Conservation (phyloP, 768 basidiomycete species). For the Sporobolomyces roseus region DNA sequence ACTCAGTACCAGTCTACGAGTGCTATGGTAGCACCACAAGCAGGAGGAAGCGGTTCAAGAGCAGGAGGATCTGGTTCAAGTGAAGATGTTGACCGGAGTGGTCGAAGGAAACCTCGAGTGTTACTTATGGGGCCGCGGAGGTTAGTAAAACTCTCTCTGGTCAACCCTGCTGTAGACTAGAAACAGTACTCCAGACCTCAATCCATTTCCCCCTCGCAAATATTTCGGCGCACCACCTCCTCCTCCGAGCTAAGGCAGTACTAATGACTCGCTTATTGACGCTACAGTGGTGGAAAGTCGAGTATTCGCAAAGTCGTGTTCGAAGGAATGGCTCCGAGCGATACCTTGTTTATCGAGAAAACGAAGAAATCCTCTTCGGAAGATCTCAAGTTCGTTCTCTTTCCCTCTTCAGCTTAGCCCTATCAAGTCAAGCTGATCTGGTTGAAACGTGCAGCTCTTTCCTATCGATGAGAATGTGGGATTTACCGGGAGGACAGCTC, state of each 20-base stretch:
- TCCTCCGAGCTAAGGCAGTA: too few species aligned
- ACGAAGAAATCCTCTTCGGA: constrained; percentile 64
- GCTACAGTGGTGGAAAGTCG: constrained; percentile 77
- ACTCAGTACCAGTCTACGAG: constrained; percentile 11
- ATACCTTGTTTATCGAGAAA: constrained; percentile 84
- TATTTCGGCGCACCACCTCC: background rate
- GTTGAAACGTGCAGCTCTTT: constrained; percentile 61
- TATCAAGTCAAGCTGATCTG: background rate
- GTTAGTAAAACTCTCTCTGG: background rate
- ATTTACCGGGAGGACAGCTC: constrained; percentile 75
- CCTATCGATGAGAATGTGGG: constrained; percentile 91
- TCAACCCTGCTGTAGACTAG: too few species aligned
- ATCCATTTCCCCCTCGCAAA: too few species aligned
- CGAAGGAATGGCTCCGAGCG: constrained; percentile 71
- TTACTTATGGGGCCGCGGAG: constrained; percentile 31
- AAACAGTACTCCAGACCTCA: too few species aligned
- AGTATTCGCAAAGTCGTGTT: constrained; percentile 90
- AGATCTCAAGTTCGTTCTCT: constrained; percentile 65
- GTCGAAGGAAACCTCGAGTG: constrained; percentile 27
- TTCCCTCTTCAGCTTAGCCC: background rate
- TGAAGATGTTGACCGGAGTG: constrained; percentile 10
- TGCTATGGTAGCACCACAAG: background rate
- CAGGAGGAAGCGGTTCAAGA: background rate
- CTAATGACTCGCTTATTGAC: background rate
- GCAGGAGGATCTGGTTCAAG: constrained; percentile 4